Evolutionary conservation across 2,329 filamentous ascomycete genomes (phyloP), one percentile per base, ranked within the genome.

Genomic region (Paraphoma sp.): DNA sequence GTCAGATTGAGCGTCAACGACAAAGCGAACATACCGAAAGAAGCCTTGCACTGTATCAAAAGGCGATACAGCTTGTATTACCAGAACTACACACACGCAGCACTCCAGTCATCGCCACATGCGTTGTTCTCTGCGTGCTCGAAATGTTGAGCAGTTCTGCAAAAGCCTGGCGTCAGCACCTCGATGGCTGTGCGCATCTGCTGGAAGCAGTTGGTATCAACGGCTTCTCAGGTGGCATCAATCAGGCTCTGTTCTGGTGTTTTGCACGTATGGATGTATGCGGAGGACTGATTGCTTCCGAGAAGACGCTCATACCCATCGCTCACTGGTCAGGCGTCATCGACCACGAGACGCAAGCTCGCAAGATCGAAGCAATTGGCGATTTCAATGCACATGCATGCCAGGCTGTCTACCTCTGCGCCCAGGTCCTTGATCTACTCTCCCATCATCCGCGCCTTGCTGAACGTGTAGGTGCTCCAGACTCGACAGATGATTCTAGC

Each of bases 211-310:
- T 81, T 3, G 81, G 79, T 0, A 82, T 84, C 41, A 80, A 83
- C 58, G 82, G 83, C 0, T 83, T 84, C 56, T 79, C 78, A 0
- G 81, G 81, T 0, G 81, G 81, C 3, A 73, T 82, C 2, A 76
- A 83, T 14, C 79, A 84, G 62, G 82, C 82, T 1, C 68, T 85
- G 0, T 85, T 84, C 55, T 85, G 83, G 83, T 83, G 81, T 53
- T 84, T 84, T 68, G 82, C 81, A 0, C 76, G 82, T 7, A 84
- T 85, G 82, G 77, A 84, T 60, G 79, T 84, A 23, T 84, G 81
- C 51, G 82, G 82, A n/a, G 82, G 81, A 0, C 73, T 84, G 6
- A 83, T 84, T 48, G 70, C 68, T 3, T 68, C 70, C 31, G 79
- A 82, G 58, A 77, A 78, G 53, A 84, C 83, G 0, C 76, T 84